These are phyloP conservation scores for Penicillium daleae DNA, from an alignment of 495 filamentous ascomycete species.

Conservation along the genomic window DNA sequence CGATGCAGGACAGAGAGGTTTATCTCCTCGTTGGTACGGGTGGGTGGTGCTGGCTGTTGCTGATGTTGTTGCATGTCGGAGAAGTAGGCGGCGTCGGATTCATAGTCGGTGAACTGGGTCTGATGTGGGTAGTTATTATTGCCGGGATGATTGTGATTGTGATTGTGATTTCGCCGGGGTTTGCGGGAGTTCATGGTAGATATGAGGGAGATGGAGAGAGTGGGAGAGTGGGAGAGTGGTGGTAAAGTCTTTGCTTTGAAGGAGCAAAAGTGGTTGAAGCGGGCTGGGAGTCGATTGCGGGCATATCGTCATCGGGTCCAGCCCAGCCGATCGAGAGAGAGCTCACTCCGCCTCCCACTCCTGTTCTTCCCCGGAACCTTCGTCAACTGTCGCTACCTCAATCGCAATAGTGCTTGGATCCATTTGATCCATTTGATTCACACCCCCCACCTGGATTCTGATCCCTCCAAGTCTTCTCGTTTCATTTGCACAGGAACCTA, in stretches of 20 bases:
- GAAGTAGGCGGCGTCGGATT: conserved; percentile 56
- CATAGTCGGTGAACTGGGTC: conserved; percentile 65
- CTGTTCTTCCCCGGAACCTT: not conserved
- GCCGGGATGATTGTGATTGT: conserved; percentile 24
- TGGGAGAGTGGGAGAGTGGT: not conserved
- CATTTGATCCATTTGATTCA: not conserved
- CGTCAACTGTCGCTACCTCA: conserved; percentile 3
- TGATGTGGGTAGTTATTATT: conserved; percentile 37
- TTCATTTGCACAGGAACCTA: not conserved
- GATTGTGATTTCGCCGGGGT: conserved; percentile 40
- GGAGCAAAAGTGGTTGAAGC: not conserved
- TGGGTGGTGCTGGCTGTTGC: conserved; percentile 43
- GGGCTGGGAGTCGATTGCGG: conserved; percentile 6
- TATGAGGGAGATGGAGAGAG: not conserved
- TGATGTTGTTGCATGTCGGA: conserved; percentile 41
- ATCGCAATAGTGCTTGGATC: not conserved
- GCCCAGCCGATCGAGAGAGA: not conserved
- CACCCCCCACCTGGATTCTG: too few relatives aligned
- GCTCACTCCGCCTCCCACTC: conserved; percentile 5
- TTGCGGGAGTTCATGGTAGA: conserved; percentile 40
- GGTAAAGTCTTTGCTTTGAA: not conserved
- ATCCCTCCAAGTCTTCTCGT: not conserved
- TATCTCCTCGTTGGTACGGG: conserved; percentile 74
- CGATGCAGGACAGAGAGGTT: conserved; percentile 79
- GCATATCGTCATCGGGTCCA: conserved; percentile 18